Evolutionary conservation across 225 moss, liverwort and hornwort species (phyloP).

Genomic region (Takakia lepidozioides): DNA sequence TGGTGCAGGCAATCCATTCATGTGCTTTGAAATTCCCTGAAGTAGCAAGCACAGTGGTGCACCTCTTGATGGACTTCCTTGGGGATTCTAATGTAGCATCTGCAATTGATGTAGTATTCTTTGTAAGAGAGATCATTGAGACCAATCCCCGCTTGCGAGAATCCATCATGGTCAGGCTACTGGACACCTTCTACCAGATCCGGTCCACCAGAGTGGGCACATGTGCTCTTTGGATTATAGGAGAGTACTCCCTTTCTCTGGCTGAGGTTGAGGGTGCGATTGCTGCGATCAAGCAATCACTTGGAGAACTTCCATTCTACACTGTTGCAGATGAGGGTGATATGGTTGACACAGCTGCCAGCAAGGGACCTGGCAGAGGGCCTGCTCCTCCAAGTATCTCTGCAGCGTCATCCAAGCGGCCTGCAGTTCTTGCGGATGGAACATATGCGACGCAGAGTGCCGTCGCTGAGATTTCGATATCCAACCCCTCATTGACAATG

Average conservation of each 20-base stretch:
- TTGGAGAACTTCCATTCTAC: constrained; percentile 85
- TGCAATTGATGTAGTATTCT: constrained; percentile 93
- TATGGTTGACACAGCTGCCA: constrained; percentile 30
- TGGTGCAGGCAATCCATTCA: constrained; percentile 90
- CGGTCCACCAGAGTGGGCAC: constrained; percentile 88
- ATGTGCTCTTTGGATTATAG: constrained; percentile 95
- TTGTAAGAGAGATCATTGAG: constrained; percentile 90
- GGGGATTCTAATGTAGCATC: constrained; percentile 90
- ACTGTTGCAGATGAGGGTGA: constrained; percentile 68
- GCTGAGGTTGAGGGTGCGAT: constrained; percentile 81
- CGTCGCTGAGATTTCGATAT: constrained; percentile 57
- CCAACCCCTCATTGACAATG: no score
- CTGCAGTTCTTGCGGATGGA: constrained; percentile 90
- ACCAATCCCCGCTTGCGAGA: constrained; percentile 76
- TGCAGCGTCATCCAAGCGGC: constrained; percentile 93
- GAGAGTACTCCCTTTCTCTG: constrained; percentile 76
- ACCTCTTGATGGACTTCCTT: constrained; percentile 91
- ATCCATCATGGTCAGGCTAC: constrained; percentile 73
- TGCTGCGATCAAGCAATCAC: constrained; percentile 70
- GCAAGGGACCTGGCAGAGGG: constrained; percentile 25
- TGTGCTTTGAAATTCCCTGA: constrained; percentile 92
- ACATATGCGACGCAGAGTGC: constrained; percentile 97
- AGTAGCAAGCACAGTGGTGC: constrained; percentile 90
- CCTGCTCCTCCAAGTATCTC: constrained; percentile 64
- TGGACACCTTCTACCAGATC: constrained; percentile 93